Conservation (phyloP, 225 moss, liverwort and hornwort species). For the Lunularia cruciata region DNA sequence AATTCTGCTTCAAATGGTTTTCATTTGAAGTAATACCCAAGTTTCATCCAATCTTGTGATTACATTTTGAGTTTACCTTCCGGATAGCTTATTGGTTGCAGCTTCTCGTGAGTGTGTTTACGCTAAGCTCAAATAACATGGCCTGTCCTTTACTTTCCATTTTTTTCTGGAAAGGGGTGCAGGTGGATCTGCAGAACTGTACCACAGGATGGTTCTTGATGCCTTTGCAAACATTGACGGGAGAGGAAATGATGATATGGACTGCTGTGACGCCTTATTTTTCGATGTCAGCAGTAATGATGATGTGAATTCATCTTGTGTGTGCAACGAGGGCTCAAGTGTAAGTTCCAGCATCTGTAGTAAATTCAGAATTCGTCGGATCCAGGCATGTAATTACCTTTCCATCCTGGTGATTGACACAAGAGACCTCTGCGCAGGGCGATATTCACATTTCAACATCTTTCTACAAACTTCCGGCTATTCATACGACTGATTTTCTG, state of each 20-base stretch:
- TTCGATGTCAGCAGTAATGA: slow-evolving; percentile 50
- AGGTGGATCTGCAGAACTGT: slow-evolving; percentile 59
- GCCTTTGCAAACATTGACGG: slow-evolving; percentile 47
- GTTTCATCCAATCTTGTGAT: not conserved
- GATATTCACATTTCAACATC: slow-evolving; percentile 53
- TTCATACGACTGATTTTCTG: slow-evolving; percentile 50
- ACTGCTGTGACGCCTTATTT: slow-evolving; percentile 49
- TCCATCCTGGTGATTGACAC: not conserved
- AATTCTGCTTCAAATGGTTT: slow-evolving; percentile 9
- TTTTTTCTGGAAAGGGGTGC: slow-evolving; percentile 57
- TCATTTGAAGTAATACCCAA: slow-evolving; percentile 9
- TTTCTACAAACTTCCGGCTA: slow-evolving; percentile 60
- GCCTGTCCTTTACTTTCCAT: slow-evolving; percentile 9
- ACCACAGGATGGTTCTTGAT: slow-evolving; percentile 64
- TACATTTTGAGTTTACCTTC: not conserved
- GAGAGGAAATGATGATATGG: slow-evolving; percentile 40
- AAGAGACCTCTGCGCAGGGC: slow-evolving; percentile 31
- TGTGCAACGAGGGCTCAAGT: slow-evolving; percentile 26
- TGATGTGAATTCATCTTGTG: slow-evolving; percentile 20
- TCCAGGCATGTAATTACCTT: not conserved
- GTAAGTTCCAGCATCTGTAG: slow-evolving; percentile 17
- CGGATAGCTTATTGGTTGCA: not conserved
- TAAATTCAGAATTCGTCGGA: not conserved
- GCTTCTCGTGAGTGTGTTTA: not conserved
- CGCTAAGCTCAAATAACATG: slow-evolving; percentile 29